phyloP scores from a whole-genome alignment of 2,329 filamentous ascomycete species.

The Aspergillus sp. region DNA sequence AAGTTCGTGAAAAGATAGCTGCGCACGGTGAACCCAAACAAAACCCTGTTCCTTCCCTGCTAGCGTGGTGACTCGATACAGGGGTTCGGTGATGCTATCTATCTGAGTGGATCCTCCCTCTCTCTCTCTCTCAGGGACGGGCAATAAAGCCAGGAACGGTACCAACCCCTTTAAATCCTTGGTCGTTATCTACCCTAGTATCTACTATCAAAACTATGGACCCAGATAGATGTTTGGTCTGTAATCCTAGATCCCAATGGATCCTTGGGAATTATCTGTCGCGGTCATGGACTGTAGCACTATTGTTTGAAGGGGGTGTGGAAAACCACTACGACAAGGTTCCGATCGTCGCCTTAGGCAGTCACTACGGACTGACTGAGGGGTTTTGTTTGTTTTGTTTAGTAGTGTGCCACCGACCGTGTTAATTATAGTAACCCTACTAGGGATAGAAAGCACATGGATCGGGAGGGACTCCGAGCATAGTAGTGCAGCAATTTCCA shows the following conservation, averaged over 20 bases:
- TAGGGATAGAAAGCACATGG: too few relatives aligned
- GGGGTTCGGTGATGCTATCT: background rate
- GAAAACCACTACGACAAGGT: background rate
- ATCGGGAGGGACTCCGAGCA: too few relatives aligned
- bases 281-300: background rate
- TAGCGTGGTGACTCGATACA: background rate
- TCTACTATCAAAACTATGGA: too few relatives aligned
- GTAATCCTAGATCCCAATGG: background rate
- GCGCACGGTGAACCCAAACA: background rate
- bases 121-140: background rate
- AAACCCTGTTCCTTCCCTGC: background rate
- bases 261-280: background rate
- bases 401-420: too few relatives aligned
- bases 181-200: too few relatives aligned
- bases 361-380: background rate
- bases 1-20: too few relatives aligned
- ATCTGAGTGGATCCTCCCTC: background rate
- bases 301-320: background rate
- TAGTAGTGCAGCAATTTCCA: too few relatives aligned
- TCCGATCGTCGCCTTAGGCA: background rate
- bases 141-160: background rate
- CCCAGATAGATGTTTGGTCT: too few relatives aligned
- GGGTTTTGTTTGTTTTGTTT: too few relatives aligned
- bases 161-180: background rate
- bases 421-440: too few relatives aligned